phyloP scores from a whole-genome alignment of 768 basidiomycete species.

The Boletus rubescentipes region DNA sequence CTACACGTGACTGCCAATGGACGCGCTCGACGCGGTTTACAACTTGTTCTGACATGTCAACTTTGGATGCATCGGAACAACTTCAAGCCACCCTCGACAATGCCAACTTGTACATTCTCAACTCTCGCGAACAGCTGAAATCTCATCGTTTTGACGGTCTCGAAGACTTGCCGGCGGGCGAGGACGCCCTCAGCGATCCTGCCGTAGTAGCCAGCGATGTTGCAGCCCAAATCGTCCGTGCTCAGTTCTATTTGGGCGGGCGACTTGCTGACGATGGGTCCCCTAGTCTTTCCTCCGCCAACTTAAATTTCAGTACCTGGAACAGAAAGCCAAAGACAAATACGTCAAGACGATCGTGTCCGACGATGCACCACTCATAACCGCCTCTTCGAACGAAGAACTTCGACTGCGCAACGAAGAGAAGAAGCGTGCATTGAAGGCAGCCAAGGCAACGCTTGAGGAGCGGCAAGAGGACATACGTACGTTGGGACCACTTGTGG shows the following conservation, averaged over 20 bases:
- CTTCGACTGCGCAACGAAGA: slow-evolving; percentile 58
- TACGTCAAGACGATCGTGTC: slow-evolving; percentile 86
- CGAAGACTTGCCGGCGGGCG: slow-evolving; percentile 25
- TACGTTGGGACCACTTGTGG: slow-evolving; percentile 64
- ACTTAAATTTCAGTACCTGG: slow-evolving; percentile 86
- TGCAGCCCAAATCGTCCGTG: slow-evolving; percentile 57
- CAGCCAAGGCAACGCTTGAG: slow-evolving; percentile 58
- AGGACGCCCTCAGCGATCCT: slow-evolving; percentile 47
- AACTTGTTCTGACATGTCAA: slow-evolving; percentile 11
- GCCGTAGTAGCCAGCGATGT: slow-evolving; percentile 58
- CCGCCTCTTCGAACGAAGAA: slow-evolving; percentile 74
- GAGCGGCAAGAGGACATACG: slow-evolving; percentile 64
- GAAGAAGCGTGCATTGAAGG: slow-evolving; percentile 69
- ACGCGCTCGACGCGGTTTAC: not conserved
- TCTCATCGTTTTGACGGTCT: slow-evolving; percentile 30
- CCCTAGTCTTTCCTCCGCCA: slow-evolving; percentile 70
- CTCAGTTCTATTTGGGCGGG: not conserved
- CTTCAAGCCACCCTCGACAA: slow-evolving; percentile 30
- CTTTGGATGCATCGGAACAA: slow-evolving; percentile 21
- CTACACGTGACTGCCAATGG: slow-evolving; percentile 12
- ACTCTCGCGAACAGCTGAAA: slow-evolving; percentile 22
- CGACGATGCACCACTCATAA: slow-evolving; percentile 80
- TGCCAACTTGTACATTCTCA: slow-evolving; percentile 23
- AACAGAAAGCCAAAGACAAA: slow-evolving; percentile 88
- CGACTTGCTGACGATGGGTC: slow-evolving; percentile 2